Evolutionary conservation across 2,329 filamentous ascomycete genomes (phyloP).

Genomic region (Pochonia chlamydosporia): DNA sequence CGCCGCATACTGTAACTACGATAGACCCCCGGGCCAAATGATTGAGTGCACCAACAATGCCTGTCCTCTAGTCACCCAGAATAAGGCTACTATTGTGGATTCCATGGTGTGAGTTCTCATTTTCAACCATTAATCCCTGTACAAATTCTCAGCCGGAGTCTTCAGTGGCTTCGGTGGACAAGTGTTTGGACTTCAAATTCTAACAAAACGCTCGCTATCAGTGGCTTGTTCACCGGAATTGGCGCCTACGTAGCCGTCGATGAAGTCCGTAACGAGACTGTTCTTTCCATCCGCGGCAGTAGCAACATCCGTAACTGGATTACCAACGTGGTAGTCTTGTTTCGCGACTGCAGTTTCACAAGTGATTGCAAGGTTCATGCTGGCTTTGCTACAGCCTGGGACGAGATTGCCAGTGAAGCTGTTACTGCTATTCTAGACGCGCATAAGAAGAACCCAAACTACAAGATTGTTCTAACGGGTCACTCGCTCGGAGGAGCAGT

Average conservation of each 20-base stretch:
- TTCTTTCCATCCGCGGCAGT: conserved; percentile 56
- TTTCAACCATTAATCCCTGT: no score
- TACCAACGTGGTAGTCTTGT: conserved; percentile 38
- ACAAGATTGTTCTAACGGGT: conserved; percentile 52
- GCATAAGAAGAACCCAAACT: conserved; percentile 40
- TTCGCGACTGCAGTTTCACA: conserved; percentile 21
- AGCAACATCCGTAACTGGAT: conserved; percentile 56
- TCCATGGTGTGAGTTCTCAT: conserved; percentile 30
- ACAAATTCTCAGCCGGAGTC: no score
- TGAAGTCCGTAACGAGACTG: conserved; percentile 43
- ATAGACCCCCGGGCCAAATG: conserved; percentile 27
- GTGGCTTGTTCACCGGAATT: conserved; percentile 36
- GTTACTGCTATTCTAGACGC: conserved; percentile 38
- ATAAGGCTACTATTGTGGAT: conserved; percentile 36
- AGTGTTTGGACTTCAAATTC: conserved; percentile 11
- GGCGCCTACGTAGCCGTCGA: conserved; percentile 49
- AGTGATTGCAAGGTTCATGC: conserved; percentile 45
- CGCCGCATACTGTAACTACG: conserved; percentile 49
- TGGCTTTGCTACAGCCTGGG: conserved; percentile 57
- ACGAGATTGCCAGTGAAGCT: conserved; percentile 48
- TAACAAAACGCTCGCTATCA: conserved; percentile 21
- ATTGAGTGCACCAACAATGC: conserved; percentile 36
- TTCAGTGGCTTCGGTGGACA: no score
- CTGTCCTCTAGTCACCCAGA: conserved; percentile 38
- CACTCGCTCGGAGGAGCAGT: conserved; percentile 66